Percentiles rank a stretch among this genome's conserved stretches.
Conservation (phyloP, 2,329 filamentous ascomycete genomes). For the Diaporthe vexans region DNA sequence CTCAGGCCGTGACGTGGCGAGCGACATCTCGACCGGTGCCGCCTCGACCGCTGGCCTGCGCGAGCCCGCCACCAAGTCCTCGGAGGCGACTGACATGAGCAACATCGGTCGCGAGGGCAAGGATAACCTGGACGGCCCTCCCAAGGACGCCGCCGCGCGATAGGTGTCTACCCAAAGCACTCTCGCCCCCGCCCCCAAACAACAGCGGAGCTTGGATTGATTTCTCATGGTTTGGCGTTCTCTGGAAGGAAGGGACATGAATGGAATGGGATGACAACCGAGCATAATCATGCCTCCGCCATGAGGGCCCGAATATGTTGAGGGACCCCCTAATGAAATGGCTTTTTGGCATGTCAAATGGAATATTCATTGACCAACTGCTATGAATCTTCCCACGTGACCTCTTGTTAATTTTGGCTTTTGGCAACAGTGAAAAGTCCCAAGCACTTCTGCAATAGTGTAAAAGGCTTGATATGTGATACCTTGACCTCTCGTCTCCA, state of each 20-base stretch:
- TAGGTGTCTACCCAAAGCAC: constrained; percentile 46
- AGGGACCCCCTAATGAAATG: neutral
- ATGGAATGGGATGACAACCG: constrained; percentile 9
- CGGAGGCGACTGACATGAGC: constrained; percentile 66
- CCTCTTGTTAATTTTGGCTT: neutral
- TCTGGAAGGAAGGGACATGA: constrained; percentile 16
- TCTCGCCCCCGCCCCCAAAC: neutral
- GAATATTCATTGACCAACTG: constrained; percentile 13
- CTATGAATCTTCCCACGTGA: neutral
- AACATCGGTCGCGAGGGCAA: constrained; percentile 74
- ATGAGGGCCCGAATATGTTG: neutral
- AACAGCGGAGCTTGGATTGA: constrained; percentile 18
- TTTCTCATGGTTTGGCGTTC: constrained; percentile 27
- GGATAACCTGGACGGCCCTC: constrained; percentile 68
- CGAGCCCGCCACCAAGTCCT: constrained; percentile 70
- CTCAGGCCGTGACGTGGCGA: constrained; percentile 67
- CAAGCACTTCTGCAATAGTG: neutral
- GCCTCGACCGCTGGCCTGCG: constrained; percentile 67
- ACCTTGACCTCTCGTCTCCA: neutral
- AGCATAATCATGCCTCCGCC: constrained; percentile 13
- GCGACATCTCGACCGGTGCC: constrained; percentile 65
- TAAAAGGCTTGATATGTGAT: neutral
- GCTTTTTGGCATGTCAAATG: constrained; percentile 23
- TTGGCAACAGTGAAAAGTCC: neutral
- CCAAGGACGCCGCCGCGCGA: constrained; percentile 70